Percentiles rank a stretch among this genome's conserved stretches.
Evolutionary conservation across 768 basidiomycete genomes (phyloP).

Genomic region (Lentinula guzmanii): DNA sequence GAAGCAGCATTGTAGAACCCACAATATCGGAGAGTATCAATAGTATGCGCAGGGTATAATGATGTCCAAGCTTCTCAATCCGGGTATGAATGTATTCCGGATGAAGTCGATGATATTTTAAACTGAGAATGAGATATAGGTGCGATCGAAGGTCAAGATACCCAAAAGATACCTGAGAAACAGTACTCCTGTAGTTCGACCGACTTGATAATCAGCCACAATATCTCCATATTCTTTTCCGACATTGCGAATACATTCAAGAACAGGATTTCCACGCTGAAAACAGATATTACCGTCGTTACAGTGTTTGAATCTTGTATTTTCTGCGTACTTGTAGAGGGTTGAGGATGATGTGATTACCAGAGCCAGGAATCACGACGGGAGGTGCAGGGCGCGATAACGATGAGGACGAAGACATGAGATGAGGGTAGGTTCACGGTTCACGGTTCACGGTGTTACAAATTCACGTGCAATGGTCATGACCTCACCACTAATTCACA

Average conservation of each 20-base stretch:
- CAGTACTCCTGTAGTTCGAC: slow-evolving; percentile 85
- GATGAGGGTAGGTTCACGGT: too few species aligned
- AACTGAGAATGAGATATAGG: slow-evolving; percentile 32
- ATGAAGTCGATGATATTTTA: slow-evolving; percentile 93
- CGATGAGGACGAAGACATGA: not conserved
- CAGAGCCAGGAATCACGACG: slow-evolving; percentile 56
- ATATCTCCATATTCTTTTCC: slow-evolving; percentile 95
- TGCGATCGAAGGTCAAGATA: not conserved
- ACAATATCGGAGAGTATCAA: slow-evolving; percentile 92
- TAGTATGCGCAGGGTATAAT: slow-evolving; percentile 80
- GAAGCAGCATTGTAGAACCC: not conserved
- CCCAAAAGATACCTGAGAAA: slow-evolving; percentile 67
- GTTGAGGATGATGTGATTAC: slow-evolving; percentile 61
- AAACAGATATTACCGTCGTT: not conserved
- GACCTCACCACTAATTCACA: too few species aligned
- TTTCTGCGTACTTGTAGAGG: slow-evolving; percentile 43
- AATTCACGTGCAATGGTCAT: too few species aligned
- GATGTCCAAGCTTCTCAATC: slow-evolving; percentile 78
- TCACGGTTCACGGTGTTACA: too few species aligned
- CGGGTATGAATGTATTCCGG: slow-evolving; percentile 94
- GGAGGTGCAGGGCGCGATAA: slow-evolving; percentile 30
- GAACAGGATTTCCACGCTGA: slow-evolving; percentile 84
- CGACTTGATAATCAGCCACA: slow-evolving; percentile 91
- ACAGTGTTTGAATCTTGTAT: not conserved
- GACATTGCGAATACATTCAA: slow-evolving; percentile 81